Base-by-base conservation (phyloP, 2,329 filamentous ascomycete species). In the Helminthosporium solani region DNA sequence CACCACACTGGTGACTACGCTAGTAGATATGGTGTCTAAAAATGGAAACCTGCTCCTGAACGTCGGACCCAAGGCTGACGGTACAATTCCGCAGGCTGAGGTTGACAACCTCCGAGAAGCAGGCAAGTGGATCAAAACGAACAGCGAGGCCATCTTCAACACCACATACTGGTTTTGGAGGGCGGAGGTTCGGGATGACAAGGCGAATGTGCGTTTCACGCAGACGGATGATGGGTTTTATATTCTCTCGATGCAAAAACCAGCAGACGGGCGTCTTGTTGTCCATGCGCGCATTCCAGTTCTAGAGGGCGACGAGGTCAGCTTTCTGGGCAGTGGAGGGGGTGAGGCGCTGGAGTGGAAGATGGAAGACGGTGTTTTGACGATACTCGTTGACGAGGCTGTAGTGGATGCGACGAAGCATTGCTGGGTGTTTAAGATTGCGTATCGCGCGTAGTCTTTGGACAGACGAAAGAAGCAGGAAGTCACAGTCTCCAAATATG, bases 21-120 rank as follows among this genome's bases (percentile, higher is more conserved):
- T 81, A 0, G 70, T 80, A 2, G 78, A 81, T 47, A 79, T 80
- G 51, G 72, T 78, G 0, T 70, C 70, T 46, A 81, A 80, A 60
- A 80, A 81, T 43, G 78, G 78, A 0, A 83, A 83, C 51, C 70
- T 83, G 41, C 52, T 83, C 42, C 70, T 83, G 0, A 77, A 83
- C 45, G 70, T 83, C 33, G 80, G 81, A 0, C 81, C 81, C 0
- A 70, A 58, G n/a, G 78, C 78, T 1, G 73, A 83, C 52, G 80
- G 81, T 0, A 75, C 71, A 0, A 78, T 84, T 28, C 67, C 78
- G 3, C 70, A 76, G 3, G 63, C 73, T 2, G 78, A 81, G 61
- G 63, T 73, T 27, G 60, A 69, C 0, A 73, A 76, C 50, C 61
- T 84, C 14, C 68, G 74, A 0, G 71, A 73, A 33, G 80, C 79